phyloP scores from a whole-genome alignment of 2,329 filamentous ascomycete species.

The Ophiostoma sp. region DNA sequence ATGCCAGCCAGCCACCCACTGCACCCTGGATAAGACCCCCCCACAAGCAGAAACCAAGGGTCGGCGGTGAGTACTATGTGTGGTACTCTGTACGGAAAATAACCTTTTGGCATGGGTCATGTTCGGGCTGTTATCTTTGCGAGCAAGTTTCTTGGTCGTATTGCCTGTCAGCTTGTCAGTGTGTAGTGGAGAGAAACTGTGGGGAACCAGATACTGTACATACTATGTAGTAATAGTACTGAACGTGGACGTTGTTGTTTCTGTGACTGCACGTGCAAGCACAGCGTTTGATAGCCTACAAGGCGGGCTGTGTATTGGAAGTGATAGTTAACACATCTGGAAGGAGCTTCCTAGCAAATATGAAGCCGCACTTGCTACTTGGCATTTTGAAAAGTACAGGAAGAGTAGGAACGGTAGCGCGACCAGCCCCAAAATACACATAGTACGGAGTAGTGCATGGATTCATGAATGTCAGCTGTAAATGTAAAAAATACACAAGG shows the following conservation, averaged over 20 bases:
- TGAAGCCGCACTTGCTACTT: neutral
- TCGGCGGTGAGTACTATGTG: neutral
- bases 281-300: neutral
- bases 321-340: neutral
- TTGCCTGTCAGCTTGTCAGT: neutral
- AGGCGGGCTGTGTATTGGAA: too few relatives aligned
- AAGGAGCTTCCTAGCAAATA: neutral
- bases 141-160: slow-evolving; percentile 10
- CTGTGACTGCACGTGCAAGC: neutral
- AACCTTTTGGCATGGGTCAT: neutral
- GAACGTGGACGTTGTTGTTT: neutral
- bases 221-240: neutral
- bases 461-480: neutral
- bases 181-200: neutral
- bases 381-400: neutral
- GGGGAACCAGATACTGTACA: neutral
- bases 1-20: neutral
- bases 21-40: neutral
- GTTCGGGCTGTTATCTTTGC: neutral
- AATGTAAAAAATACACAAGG: neutral
- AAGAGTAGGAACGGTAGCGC: neutral
- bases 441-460: neutral
- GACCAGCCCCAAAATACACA: neutral
- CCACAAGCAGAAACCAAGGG: neutral
- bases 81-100: neutral